These are phyloP conservation scores for Gossypium mustelinum DNA, from an alignment of 345 rosid species.

Conservation along the genomic window DNA sequence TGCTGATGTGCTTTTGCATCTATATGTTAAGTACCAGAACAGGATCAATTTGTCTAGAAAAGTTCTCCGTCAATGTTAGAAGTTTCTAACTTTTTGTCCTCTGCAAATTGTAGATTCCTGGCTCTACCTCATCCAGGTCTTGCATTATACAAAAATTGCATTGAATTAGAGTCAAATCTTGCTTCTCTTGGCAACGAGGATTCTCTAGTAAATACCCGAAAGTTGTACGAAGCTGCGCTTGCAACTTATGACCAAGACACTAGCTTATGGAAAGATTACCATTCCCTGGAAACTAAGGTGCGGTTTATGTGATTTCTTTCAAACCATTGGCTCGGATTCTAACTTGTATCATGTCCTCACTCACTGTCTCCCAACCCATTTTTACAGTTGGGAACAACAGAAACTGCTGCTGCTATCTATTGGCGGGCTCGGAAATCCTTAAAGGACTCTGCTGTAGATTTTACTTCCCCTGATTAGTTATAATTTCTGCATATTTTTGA, in stretches of 20 bases:
- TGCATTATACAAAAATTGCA: constrained; percentile 55
- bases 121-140: constrained; percentile 73
- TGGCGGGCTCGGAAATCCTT: constrained; percentile 81
- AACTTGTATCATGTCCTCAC: not conserved
- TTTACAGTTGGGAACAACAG: constrained; percentile 78
- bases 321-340: not conserved
- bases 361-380: not conserved
- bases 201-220: constrained; percentile 54
- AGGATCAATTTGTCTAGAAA: not conserved
- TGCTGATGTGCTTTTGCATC: not conserved
- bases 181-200: constrained; percentile 53
- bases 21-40: not conserved
- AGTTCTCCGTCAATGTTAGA: too few relatives aligned
- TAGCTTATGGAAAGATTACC: constrained; percentile 68
- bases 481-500: constrained; percentile 3
- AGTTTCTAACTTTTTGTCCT: constrained; percentile 5
- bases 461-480: constrained; percentile 16
- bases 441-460: constrained; percentile 34
- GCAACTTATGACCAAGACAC: constrained; percentile 52
- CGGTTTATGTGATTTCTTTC: not conserved
- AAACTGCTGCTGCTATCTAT: constrained; percentile 51
- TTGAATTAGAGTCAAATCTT: constrained; percentile 68
- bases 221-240: constrained; percentile 75
- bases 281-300: constrained; percentile 74
- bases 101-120: constrained; percentile 56